These are phyloP conservation scores for Artemisia tridentata DNA, from an alignment of 129 eudicot species.

Conservation along the genomic window DNA sequence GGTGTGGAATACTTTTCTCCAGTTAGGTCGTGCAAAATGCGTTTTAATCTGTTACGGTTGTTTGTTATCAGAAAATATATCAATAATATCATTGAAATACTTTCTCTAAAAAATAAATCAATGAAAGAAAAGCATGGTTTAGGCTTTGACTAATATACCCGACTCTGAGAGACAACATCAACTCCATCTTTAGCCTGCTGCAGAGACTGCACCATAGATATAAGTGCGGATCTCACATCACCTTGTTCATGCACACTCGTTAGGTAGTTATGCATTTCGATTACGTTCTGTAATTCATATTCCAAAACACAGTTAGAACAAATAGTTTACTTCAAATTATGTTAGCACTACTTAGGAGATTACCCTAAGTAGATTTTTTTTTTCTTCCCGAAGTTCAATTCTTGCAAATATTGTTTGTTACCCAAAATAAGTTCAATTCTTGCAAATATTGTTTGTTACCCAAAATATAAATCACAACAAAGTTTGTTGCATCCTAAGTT, in stretches of 20 bases:
- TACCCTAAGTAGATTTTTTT: no score
- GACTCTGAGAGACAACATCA: conserved; percentile 89
- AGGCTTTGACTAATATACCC: conserved; percentile 47
- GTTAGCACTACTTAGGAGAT: no score
- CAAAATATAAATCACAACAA: no score
- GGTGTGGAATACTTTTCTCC: conserved; percentile 72
- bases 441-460: no score
- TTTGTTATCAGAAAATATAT: conserved; percentile 17
- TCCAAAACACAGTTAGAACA: conserved; percentile 16
- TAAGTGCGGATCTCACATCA: conserved; percentile 94
- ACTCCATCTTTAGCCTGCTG: conserved; percentile 95
- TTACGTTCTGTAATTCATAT: conserved; percentile 56
- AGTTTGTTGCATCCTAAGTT: not conserved
- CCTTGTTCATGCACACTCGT: conserved; percentile 96
- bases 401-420: no score
- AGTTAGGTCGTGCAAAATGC: conserved; percentile 94
- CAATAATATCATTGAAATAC: not conserved
- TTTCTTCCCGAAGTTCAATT: no score
- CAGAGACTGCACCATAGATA: conserved; percentile 84
- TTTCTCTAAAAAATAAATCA: not conserved
- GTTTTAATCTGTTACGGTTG: conserved; percentile 60
- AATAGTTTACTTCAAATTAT: not conserved
- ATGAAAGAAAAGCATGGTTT: not conserved
- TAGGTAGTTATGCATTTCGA: conserved; percentile 95
- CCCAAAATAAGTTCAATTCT: no score